A percentile compares a stretch with the other conserved stretches of the same genome.
Evolutionary conservation across 2,329 filamentous ascomycete genomes (phyloP).

Genomic region (Davidsoniella australis): DNA sequence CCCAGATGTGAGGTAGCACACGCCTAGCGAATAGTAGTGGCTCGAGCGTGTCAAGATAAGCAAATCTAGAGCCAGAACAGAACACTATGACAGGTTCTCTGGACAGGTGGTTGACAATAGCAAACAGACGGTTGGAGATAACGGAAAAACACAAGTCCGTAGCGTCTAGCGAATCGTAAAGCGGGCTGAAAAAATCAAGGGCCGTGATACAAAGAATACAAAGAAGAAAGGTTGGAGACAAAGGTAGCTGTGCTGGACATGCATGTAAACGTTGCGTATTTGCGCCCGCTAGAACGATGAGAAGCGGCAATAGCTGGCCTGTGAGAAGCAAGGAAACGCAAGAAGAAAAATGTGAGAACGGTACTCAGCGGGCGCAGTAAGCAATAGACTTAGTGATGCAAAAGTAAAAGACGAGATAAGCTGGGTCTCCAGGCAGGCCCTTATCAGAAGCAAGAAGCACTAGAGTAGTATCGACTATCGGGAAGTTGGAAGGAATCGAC

Average conservation of each 20-base stretch:
- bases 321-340: not conserved
- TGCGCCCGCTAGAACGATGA: constrained; percentile 7
- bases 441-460: constrained; percentile 2
- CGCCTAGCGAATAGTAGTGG: too few species aligned
- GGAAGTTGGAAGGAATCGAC: not conserved
- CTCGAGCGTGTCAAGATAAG: too few species aligned
- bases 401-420: constrained; percentile 10
- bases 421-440: not conserved
- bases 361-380: constrained; percentile 4
- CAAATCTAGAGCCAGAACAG: too few species aligned
- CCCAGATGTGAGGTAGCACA: too few species aligned
- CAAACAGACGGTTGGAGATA: too few species aligned
- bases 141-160: too few species aligned
- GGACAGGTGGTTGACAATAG: too few species aligned
- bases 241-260: too few species aligned
- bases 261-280: constrained; percentile 1
- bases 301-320: not conserved
- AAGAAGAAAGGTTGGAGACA: not conserved
- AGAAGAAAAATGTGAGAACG: not conserved
- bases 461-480: not conserved
- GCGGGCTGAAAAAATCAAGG: too few species aligned
- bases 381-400: constrained; percentile 6
- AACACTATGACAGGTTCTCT: too few species aligned
- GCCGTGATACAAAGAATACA: not conserved
- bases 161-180: too few species aligned